A percentile compares a stretch with the other conserved stretches of the same genome.
These are phyloP conservation scores for Debaryomyces prosopidis DNA, from an alignment of 805 yeast species.

Conservation along the genomic window DNA sequence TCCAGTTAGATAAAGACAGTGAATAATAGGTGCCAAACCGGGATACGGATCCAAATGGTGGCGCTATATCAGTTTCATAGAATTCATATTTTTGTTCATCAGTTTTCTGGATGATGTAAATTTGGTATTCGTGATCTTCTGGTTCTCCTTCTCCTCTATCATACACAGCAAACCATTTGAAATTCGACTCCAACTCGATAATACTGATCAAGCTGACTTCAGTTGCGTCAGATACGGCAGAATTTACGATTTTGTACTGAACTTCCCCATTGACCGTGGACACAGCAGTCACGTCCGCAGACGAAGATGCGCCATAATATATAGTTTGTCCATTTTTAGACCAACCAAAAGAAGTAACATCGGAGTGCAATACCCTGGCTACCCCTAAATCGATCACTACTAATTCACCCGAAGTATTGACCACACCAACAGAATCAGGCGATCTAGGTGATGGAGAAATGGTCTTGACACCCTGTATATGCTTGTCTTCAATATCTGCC, in stretches of 20 bases:
- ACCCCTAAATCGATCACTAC: conserved; percentile 10
- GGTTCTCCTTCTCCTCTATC: conserved; percentile 22
- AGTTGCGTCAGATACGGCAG: conserved; percentile 7
- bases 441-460: conserved; percentile 19
- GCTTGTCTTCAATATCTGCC: conserved; percentile 5
- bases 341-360: conserved; percentile 12
- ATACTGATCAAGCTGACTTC: conserved; percentile 12
- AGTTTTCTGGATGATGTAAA: conserved; percentile 18
- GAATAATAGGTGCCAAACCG: conserved; percentile 50
- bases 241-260: conserved; percentile 8
- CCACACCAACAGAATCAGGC: conserved; percentile 13
- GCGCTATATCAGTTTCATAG: conserved; percentile 46
- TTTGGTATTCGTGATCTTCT: conserved; percentile 30
- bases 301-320: conserved; percentile 3
- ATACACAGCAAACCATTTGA: conserved; percentile 22
- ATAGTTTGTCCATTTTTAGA: conserved; percentile 17
- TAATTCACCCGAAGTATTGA: conserved; percentile 13
- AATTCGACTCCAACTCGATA: background rate
- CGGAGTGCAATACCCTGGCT: background rate
- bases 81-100: conserved; percentile 10
- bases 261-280: conserved; percentile 1
- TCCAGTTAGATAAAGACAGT: conserved; percentile 42
- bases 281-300: conserved; percentile 5
- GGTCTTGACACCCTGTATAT: conserved; percentile 10
- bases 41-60: conserved; percentile 52